Base-by-base conservation (phyloP, 1,284 basidiomycete genomes). In the Anthracocystis walkeri region DNA sequence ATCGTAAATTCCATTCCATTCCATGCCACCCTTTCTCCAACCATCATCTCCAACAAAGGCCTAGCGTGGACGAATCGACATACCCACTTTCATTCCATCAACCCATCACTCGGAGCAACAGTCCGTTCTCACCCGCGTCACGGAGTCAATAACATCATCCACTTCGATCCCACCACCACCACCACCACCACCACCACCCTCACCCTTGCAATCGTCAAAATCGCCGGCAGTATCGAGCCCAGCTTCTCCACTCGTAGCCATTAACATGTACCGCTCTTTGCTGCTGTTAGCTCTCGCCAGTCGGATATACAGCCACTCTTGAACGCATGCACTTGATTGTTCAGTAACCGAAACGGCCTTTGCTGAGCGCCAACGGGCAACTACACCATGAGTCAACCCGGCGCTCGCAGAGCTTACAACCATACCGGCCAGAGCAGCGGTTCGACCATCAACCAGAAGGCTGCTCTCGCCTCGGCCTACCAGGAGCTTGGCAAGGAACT, bases 401-500 rank as follows among this genome's bases (percentile, higher is more conserved):
- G 65, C 38, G 45, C 60, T 55, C 65, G 58, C 41, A 61, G 71
- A 55, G 58, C 58, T 18, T 57, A 52, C 21, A 53, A 59, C 7
- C 54, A 65, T 59, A 58, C 45, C 41, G 56, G 58, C n/a, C 58
- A 60, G 27, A 33, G 57, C 40, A 52, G 52, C 18, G 72, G 66
- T 21, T 74, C 67, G 42, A 72, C 69, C 57, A 75, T 77, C 67
- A 81, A 81, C 48, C 77, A 79, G 51, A 77, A 75, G 58, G 77
- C 79, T 23, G 79, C 75, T 20, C 72, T 99, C 81, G 91, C 92
- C 75, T 92, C 90, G 82, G 97, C 96, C 64, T 99, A 99, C 87
- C 94, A 95, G 87, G 94, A 97, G 87, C 90, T 99, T 10, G 95
- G 95, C 65, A 95, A 92, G 86, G 96, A 98, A 86, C 90, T 99